phyloP scores from a whole-genome alignment of 345 rosid genomes.

The Linum trigynum region DNA sequence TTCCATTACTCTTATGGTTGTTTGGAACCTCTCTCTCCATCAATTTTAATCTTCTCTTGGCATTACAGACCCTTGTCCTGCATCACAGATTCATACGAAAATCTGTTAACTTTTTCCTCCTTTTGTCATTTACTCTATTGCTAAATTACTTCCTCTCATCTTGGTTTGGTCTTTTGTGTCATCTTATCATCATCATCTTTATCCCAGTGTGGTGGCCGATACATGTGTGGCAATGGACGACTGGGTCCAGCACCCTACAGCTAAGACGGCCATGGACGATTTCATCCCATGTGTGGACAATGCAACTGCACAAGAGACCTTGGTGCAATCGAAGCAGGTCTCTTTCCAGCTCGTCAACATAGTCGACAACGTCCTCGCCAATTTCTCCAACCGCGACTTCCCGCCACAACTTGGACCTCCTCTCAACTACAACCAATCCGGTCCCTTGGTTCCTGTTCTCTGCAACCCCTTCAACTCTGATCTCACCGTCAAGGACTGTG shows the following conservation, averaged over 20 bases:
- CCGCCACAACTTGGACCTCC: slow-evolving; percentile 12
- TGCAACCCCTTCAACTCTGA: slow-evolving; percentile 26
- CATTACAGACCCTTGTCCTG: too few relatives aligned
- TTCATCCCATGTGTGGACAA: slow-evolving; percentile 26
- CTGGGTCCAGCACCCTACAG: slow-evolving; percentile 23
- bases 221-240: slow-evolving; percentile 29
- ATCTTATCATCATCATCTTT: background rate
- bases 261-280: slow-evolving; percentile 24
- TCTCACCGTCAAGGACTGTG: slow-evolving; percentile 15
- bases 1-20: too few relatives aligned
- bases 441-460: slow-evolving; percentile 24
- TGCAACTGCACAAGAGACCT: slow-evolving; percentile 24
- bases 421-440: slow-evolving; percentile 25
- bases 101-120: slow-evolving; percentile 9
- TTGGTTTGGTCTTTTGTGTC: slow-evolving; percentile 17
- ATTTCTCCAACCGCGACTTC: slow-evolving; percentile 15
- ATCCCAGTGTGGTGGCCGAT: slow-evolving; percentile 25
- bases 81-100: too few relatives aligned
- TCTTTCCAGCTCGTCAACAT: slow-evolving; percentile 11
- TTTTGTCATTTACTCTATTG: slow-evolving; percentile 12
- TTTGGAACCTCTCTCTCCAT: too few relatives aligned
- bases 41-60: too few relatives aligned
- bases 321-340: slow-evolving; percentile 14
- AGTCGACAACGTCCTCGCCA: slow-evolving; percentile 20
- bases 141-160: slow-evolving; percentile 7